These are phyloP conservation scores for Amylocarpus encephaloides DNA, from an alignment of 2,329 filamentous ascomycete species.

Conservation along the genomic window DNA sequence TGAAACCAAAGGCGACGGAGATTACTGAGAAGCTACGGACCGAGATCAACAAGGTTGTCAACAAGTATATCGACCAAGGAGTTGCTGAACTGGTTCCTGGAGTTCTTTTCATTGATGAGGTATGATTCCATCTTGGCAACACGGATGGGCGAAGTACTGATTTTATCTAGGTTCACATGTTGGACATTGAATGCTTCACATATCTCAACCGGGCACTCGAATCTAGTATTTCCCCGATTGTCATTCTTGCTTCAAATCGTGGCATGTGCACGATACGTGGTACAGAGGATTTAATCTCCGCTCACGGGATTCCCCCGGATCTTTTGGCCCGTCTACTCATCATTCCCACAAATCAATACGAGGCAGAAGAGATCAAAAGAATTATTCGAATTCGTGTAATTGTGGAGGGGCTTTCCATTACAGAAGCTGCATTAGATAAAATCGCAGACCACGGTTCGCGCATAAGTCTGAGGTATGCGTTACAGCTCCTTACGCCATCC, in stretches of 20 bases:
- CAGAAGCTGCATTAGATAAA: conserved; percentile 78
- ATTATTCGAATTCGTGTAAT: conserved; percentile 82
- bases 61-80: conserved; percentile 97
- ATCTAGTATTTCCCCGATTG: conserved; percentile 89
- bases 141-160: background rate
- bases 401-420: conserved; percentile 73
- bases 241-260: conserved; percentile 94
- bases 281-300: conserved; percentile 72
- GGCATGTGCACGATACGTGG: conserved; percentile 90
- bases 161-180: conserved; percentile 79
- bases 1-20: conserved; percentile 99
- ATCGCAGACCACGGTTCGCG: conserved; percentile 80
- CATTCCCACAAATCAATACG: conserved; percentile 88
- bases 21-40: conserved; percentile 94
- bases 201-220: conserved; percentile 98
- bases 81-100: conserved; percentile 97
- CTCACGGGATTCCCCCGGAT: conserved; percentile 91
- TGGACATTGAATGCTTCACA: conserved; percentile 98
- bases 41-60: conserved; percentile 99
- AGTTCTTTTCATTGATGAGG: conserved; percentile 97
- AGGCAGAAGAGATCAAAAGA: conserved; percentile 80
- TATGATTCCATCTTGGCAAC: conserved; percentile 37
- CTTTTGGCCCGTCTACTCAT: conserved; percentile 92
- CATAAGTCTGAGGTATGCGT: conserved; percentile 85
- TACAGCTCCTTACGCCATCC: conserved; percentile 65